Evolutionary conservation across 345 rosid genomes (phyloP).

Genomic region (Pistacia integerrima): DNA sequence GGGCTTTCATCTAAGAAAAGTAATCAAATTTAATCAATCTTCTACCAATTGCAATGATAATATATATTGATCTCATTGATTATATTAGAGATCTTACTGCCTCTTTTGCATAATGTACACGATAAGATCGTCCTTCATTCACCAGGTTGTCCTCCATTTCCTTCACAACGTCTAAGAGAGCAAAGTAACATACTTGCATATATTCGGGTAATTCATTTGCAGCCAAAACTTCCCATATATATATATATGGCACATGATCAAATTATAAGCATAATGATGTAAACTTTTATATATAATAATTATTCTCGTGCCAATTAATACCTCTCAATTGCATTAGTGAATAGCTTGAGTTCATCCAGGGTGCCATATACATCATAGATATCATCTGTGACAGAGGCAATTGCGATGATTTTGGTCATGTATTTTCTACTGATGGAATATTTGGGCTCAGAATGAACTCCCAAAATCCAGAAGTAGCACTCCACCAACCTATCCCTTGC

Average conservation of each 20-base stretch:
- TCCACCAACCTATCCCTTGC: constrained; percentile 43
- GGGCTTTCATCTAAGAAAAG: not conserved
- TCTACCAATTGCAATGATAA: not conserved
- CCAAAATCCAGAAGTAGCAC: constrained; percentile 39
- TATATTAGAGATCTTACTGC: not conserved
- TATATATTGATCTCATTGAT: no score
- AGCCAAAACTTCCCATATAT: not conserved
- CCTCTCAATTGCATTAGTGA: constrained; percentile 39
- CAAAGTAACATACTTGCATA: constrained; percentile 6
- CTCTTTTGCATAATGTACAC: not conserved
- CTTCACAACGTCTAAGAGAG: not conserved
- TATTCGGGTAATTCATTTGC: not conserved
- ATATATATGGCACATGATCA: no score
- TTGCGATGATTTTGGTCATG: constrained; percentile 27
- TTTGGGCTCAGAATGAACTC: constrained; percentile 35
- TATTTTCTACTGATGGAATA: constrained; percentile 19
- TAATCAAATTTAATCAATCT: not conserved
- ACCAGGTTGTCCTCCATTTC: constrained; percentile 2
- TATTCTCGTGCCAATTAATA: not conserved
- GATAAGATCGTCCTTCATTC: not conserved
- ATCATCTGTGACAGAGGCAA: constrained; percentile 39
- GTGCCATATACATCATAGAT: constrained; percentile 47
- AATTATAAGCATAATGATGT: no score
- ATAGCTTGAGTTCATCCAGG: constrained; percentile 41
- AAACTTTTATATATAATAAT: no score